A percentile compares a stretch with the other conserved stretches of the same genome.
phyloP scores from a whole-genome alignment of 768 basidiomycete species.

The Suillus bovinus region DNA sequence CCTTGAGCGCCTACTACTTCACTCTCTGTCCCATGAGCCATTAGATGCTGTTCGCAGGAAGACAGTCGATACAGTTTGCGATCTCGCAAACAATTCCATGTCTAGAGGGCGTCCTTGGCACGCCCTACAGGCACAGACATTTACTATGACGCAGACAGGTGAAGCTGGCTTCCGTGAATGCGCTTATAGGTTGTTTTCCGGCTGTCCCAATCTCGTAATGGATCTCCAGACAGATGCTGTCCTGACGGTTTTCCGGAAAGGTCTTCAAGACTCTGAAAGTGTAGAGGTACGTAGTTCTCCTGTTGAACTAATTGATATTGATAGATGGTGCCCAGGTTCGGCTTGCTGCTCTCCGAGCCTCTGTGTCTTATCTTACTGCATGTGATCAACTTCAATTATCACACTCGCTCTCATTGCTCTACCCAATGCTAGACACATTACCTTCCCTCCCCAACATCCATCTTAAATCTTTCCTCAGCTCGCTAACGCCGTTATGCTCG shows the following conservation, averaged over 20 bases:
- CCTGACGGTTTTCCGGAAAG: conserved; percentile 62
- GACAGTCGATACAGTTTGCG: conserved; percentile 73
- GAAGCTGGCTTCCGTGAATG: conserved; percentile 48
- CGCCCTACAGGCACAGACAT: conserved; percentile 70
- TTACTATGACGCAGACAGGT: conserved; percentile 54
- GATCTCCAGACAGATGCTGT: conserved; percentile 75
- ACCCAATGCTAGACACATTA: conserved; percentile 75
- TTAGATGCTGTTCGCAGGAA: conserved; percentile 62
- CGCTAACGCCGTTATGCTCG: conserved; percentile 69
- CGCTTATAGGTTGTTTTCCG: conserved; percentile 72
- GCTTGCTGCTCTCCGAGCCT: conserved; percentile 68
- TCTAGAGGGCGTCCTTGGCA: conserved; percentile 79
- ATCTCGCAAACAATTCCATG: conserved; percentile 77
- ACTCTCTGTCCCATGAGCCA: conserved; percentile 65
- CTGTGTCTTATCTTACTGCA: conserved; percentile 66
- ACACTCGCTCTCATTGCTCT: conserved; percentile 59
- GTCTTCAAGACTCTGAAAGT: conserved; percentile 65
- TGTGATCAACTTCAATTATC: conserved; percentile 62
- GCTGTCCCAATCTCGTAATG: conserved; percentile 74
- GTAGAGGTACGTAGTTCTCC: conserved; percentile 46
- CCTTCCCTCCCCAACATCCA: conserved; percentile 54
- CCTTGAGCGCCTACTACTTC: conserved; percentile 71
- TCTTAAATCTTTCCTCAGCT: conserved; percentile 64
- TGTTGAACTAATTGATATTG: conserved; percentile 4
- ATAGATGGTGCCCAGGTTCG: conserved; percentile 51